Evolutionary conservation across 345 rosid species (phyloP), one percentile per base, ranked within the genome.

Genomic region (Balakata baccata): DNA sequence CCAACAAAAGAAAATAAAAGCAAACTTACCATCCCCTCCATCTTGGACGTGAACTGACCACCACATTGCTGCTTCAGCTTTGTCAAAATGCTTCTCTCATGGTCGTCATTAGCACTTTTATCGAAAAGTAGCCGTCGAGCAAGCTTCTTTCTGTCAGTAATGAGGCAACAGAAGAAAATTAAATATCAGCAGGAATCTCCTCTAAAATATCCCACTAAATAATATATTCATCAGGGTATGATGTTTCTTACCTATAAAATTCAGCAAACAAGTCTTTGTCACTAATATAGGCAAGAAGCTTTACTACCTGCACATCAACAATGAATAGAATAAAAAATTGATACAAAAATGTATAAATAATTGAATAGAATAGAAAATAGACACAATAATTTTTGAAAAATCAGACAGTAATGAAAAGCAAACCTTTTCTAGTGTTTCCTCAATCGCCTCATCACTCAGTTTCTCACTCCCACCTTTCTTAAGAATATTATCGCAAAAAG

Each of bases 1-100:
- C 45, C 25, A 60, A 7, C 46, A 43, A 52, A 46, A 17, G 22
- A 18, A 18, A 11, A 17, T 11, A 0, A 16, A 34, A 45, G 66
- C 37, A 37, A 60, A 67, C 73, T 62, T 3, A 75, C 82, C 82
- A 80, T 80, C 17, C 82, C 74, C 58, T 80, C 82, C 82, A 80
- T 86, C 80, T 87, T 89, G 51, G 88, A 80, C 39, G 90, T 87
- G 75, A 89, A 87, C 52, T 85, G 87, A 41, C 87, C 86, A 69
- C 90, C 93, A 79, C 81, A 85, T 68, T 85, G 89, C 69, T 81
- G 89, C 78, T 80, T 80, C 64, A 80, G 76, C 74, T 80, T 80
- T 53, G 82, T 80, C 61, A 80, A 68, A 68, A 80, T 80, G 37
- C 82, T 80, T 63, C 79, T 71, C 63, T 80, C 82, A 18, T 80